Evolutionary conservation across 306 rosid genomes (phyloP).

Genomic region (Ammopiptanthus mongolicus): DNA sequence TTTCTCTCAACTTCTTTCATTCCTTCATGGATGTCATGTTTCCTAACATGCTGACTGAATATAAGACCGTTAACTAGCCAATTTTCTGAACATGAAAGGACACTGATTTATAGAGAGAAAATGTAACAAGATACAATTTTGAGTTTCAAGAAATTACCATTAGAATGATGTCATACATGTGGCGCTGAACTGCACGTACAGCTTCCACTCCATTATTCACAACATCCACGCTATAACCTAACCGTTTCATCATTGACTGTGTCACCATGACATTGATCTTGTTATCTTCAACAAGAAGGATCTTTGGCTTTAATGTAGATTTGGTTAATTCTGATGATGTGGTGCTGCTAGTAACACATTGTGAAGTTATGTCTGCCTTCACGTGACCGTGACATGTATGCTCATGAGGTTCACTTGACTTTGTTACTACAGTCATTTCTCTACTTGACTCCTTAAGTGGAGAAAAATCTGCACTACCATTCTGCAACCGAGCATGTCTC

Average conservation of each 20-base stretch:
- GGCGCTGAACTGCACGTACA: constrained; percentile 57
- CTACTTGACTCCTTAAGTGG: constrained; percentile 21
- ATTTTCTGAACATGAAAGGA: not conserved
- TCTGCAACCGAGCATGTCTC: constrained; percentile 23
- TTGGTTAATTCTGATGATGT: constrained; percentile 29
- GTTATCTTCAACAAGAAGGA: constrained; percentile 94
- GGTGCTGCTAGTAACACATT: constrained; percentile 22
- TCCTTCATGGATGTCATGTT: too few relatives aligned
- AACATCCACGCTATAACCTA: constrained; percentile 79
- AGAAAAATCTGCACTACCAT: constrained; percentile 32
- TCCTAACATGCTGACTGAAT: too few relatives aligned
- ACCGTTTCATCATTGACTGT: constrained; percentile 82
- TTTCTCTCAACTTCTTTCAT: too few relatives aligned
- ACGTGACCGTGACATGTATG: constrained; percentile 34
- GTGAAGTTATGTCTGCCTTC: constrained; percentile 33
- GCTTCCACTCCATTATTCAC: constrained; percentile 90
- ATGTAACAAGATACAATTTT: not conserved
- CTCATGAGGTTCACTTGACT: constrained; percentile 21
- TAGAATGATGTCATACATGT: constrained; percentile 59
- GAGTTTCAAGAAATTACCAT: constrained; percentile 56
- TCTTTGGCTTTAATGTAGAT: constrained; percentile 44
- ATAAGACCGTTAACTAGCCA: not conserved
- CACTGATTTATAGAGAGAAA: not conserved
- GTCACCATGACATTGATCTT: constrained; percentile 91
- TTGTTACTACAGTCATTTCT: constrained; percentile 26